These are phyloP conservation scores for Haplosporangium sp. DNA, from an alignment of 371 early-diverging fungal genomes.

Conservation along the genomic window DNA sequence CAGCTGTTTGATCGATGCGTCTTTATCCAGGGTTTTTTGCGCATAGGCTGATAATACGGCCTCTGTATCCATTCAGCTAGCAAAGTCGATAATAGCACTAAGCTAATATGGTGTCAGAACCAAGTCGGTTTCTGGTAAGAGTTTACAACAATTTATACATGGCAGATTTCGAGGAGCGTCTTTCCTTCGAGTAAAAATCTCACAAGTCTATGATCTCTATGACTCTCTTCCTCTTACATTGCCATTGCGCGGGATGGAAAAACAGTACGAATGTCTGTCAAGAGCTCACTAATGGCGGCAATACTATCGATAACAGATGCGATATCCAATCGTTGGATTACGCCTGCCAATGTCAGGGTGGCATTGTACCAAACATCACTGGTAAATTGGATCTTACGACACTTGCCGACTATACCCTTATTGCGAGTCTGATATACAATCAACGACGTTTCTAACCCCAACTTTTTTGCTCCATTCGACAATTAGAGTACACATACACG, in stretches of 20 bases:
- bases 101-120: conserved; percentile 51
- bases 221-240: neutral
- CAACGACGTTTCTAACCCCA: too few relatives aligned
- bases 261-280: conserved; percentile 48
- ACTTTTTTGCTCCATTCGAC: neutral
- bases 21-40: neutral
- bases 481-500: conserved; percentile 55
- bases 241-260: too few relatives aligned
- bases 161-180: neutral
- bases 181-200: neutral
- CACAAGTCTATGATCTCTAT: neutral
- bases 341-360: conserved; percentile 32
- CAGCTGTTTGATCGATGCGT: neutral
- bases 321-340: conserved; percentile 28
- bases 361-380: conserved; percentile 31
- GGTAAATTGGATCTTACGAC: conserved; percentile 17
- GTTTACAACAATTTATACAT: neutral
- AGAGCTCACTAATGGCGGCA: conserved; percentile 32
- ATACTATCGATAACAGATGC: conserved; percentile 34
- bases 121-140: conserved; percentile 50
- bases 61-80: conserved; percentile 11
- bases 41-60: neutral
- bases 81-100: conserved; percentile 41
- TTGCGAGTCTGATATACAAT: too few relatives aligned
- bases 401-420: too few relatives aligned